Evolutionary conservation across 2,329 filamentous ascomycete genomes (phyloP).

Genomic region (Penicillium sp.): DNA sequence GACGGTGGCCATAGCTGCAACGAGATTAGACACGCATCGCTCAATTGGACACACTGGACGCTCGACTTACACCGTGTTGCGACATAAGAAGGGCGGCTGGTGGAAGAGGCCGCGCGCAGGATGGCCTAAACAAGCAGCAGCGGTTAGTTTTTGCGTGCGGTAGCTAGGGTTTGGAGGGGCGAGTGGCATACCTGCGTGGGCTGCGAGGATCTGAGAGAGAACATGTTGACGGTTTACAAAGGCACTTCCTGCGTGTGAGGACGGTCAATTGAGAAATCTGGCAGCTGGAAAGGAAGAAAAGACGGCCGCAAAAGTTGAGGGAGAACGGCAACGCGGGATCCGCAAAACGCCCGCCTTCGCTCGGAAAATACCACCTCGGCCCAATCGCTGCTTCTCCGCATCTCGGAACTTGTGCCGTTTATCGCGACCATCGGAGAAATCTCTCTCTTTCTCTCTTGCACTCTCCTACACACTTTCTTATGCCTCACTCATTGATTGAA

Average conservation of each 20-base stretch:
- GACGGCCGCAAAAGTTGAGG: constrained; percentile 3
- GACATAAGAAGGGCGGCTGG: constrained; percentile 47
- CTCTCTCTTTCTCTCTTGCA: background rate
- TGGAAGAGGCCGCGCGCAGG: constrained; percentile 49
- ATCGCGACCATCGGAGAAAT: constrained; percentile 10
- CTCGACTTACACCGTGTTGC: constrained; percentile 52
- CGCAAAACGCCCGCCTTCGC: constrained; percentile 12
- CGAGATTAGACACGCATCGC: constrained; percentile 15
- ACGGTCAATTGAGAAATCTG: constrained; percentile 16
- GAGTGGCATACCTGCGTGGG: constrained; percentile 39
- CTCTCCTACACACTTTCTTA: too few species aligned
- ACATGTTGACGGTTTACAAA: constrained; percentile 30
- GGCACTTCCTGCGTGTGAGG: constrained; percentile 10
- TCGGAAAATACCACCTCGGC: constrained; percentile 5
- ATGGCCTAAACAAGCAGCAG: constrained; percentile 48
- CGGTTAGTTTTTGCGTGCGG: constrained; percentile 39
- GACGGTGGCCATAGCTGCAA: constrained; percentile 68
- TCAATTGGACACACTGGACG: background rate
- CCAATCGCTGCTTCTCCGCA: constrained; percentile 5
- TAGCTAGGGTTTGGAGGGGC: constrained; percentile 44
- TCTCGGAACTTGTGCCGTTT: constrained; percentile 8
- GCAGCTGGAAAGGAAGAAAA: constrained; percentile 15
- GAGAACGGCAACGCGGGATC: constrained; percentile 13
- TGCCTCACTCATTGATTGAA: too few species aligned
- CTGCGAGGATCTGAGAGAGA: constrained; percentile 37